Conservation (phyloP, 371 early-diverging fungal genomes). For the Circinella minor region DNA sequence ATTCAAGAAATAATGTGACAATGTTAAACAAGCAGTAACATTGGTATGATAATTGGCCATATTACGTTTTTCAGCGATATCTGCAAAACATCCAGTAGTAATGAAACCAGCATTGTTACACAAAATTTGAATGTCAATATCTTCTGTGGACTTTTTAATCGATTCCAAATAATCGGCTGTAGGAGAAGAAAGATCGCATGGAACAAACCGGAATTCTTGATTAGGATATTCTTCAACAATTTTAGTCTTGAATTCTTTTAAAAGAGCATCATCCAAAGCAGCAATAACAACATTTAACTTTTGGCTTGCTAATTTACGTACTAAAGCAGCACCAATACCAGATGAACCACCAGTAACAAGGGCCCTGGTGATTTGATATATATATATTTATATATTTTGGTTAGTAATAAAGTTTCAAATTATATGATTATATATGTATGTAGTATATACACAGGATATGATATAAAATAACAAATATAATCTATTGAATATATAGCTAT, state of each 20-base stretch:
- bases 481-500: no score
- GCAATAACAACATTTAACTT: conserved; percentile 63
- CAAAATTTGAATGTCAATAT: conserved; percentile 57
- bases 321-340: conserved; percentile 69
- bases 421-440: no score
- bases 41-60: conserved; percentile 63
- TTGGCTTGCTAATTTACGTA: conserved; percentile 57
- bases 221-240: conserved; percentile 51
- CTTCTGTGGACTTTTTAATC: conserved; percentile 48
- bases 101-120: conserved; percentile 75
- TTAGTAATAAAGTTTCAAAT: no score
- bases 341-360: conserved; percentile 64
- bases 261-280: conserved; percentile 56
- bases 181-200: conserved; percentile 54
- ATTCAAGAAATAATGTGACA: conserved; percentile 61
- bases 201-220: conserved; percentile 56
- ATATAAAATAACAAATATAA: no score
- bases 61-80: conserved; percentile 41
- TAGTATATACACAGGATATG: no score
- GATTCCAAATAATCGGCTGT: conserved; percentile 48
- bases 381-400: no score
- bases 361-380: conserved; percentile 29
- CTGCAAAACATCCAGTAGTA: conserved; percentile 59
- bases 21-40: conserved; percentile 49
- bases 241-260: conserved; percentile 41